phyloP scores from a whole-genome alignment of 768 basidiomycete genomes.

The Omphalotus guepiniiformis region DNA sequence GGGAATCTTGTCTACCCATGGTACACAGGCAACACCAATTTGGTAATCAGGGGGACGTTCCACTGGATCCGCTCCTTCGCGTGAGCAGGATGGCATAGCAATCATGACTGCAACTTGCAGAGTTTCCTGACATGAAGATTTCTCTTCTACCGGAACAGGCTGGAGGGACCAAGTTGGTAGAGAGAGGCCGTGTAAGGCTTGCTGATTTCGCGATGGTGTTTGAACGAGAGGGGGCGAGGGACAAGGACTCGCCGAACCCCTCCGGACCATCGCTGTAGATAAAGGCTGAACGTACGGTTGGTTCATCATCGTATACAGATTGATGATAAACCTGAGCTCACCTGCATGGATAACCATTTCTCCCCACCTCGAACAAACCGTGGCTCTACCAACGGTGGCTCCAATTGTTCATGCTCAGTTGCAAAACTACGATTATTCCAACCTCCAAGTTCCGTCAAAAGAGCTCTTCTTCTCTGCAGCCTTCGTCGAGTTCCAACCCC shows the following conservation, averaged over 20 bases:
- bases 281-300: not conserved
- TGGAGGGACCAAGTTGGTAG: conserved; percentile 7
- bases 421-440: not conserved
- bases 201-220: conserved; percentile 4
- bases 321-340: conserved; percentile 4
- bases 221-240: not conserved
- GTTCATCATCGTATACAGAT: not conserved
- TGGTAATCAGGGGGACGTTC: too few species aligned
- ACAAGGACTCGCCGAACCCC: not conserved
- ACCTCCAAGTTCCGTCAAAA: conserved; percentile 11
- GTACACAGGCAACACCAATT: too few species aligned
- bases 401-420: not conserved
- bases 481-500: conserved; percentile 45
- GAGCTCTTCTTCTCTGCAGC: conserved; percentile 21
- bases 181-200: conserved; percentile 10
- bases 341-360: conserved; percentile 18
- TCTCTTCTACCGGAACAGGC: not conserved
- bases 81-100: too few species aligned
- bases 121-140: conserved; percentile 16
- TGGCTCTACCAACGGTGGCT: conserved; percentile 13
- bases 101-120: conserved; percentile 43
- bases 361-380: conserved; percentile 9
- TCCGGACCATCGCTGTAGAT: too few species aligned
- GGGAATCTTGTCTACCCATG: too few species aligned
- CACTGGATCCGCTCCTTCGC: too few species aligned